A percentile compares a stretch with the other conserved stretches of the same genome.
These are phyloP conservation scores for Polyporus tsugae DNA, from an alignment of 1,284 basidiomycete genomes.

Conservation along the genomic window DNA sequence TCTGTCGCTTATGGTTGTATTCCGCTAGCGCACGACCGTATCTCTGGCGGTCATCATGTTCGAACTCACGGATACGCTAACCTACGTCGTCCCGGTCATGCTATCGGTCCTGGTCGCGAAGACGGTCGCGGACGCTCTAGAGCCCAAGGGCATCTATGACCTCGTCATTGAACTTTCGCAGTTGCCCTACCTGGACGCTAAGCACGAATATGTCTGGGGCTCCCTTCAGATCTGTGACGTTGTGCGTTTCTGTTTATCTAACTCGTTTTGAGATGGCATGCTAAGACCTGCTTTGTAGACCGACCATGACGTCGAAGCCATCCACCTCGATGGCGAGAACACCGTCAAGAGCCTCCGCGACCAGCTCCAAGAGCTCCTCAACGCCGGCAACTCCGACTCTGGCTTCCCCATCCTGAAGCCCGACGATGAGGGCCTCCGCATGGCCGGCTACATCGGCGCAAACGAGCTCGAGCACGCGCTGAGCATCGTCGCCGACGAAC, in stretches of 20 bases:
- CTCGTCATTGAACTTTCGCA: constrained; percentile 90
- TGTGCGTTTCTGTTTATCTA: constrained; percentile 52
- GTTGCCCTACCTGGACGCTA: constrained; percentile 91
- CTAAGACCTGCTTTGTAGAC: constrained; percentile 50
- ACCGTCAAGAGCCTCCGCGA: constrained; percentile 77
- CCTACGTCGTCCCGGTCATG: constrained; percentile 97
- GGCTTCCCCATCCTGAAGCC: constrained; percentile 87
- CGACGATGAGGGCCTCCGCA: constrained; percentile 59
- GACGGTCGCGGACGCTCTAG: constrained; percentile 90
- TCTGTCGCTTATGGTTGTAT: not conserved
- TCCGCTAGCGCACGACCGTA: constrained; percentile 79
- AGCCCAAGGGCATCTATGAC: constrained; percentile 96
- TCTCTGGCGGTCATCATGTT: constrained; percentile 87
- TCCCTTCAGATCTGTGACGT: constrained; percentile 78
- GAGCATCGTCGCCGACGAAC: constrained; percentile 82
- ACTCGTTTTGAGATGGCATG: constrained; percentile 8
- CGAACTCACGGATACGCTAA: constrained; percentile 95
- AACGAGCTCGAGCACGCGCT: constrained; percentile 95
- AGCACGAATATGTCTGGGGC: constrained; percentile 90
- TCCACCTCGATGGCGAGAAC: constrained; percentile 72
- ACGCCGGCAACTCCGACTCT: constrained; percentile 76
- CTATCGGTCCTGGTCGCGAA: constrained; percentile 91
- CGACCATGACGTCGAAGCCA: constrained; percentile 69
- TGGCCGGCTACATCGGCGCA: constrained; percentile 93
- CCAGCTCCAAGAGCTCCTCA: constrained; percentile 67